These are phyloP conservation scores for Penicillium pulvis DNA, from an alignment of 495 filamentous ascomycete species.

Conservation along the genomic window DNA sequence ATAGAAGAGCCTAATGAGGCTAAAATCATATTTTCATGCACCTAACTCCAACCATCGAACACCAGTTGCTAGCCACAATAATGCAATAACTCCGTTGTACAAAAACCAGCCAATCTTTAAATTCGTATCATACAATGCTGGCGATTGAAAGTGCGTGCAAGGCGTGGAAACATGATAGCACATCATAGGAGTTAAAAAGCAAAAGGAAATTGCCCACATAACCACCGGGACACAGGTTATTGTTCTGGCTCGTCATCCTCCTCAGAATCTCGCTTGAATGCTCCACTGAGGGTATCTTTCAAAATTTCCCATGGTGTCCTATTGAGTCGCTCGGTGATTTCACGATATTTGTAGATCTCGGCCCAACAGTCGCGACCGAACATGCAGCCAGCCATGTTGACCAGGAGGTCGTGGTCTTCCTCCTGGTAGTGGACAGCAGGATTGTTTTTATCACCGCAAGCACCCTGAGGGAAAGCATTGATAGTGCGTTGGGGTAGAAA, in stretches of 20 bases:
- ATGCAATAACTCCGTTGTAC: conserved; percentile 2
- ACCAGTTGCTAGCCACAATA: neutral
- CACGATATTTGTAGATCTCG: conserved; percentile 92
- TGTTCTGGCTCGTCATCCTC: conserved; percentile 8
- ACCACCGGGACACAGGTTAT: neutral
- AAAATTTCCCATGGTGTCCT: conserved; percentile 74
- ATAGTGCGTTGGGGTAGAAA: conserved; percentile 91
- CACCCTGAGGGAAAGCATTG: conserved; percentile 90
- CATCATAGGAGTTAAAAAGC: neutral
- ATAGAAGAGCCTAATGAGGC: neutral
- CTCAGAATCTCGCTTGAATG: conserved; percentile 26
- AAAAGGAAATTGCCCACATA: neutral
- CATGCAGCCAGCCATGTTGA: conserved; percentile 98
- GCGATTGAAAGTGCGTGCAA: neutral
- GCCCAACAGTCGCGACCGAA: conserved; percentile 98
- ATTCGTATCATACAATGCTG: neutral
- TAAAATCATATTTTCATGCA: neutral
- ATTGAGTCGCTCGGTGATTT: conserved; percentile 84
- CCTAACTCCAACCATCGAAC: neutral
- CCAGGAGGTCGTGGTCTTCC: conserved; percentile 86
- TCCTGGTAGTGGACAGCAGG: conserved; percentile 81
- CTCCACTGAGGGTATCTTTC: conserved; percentile 31
- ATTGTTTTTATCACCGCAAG: conserved; percentile 79
- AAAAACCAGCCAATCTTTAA: neutral
- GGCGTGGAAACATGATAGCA: neutral